Conservation (phyloP, 2,329 filamentous ascomycete species). For the Cladosporium halotolerans region DNA sequence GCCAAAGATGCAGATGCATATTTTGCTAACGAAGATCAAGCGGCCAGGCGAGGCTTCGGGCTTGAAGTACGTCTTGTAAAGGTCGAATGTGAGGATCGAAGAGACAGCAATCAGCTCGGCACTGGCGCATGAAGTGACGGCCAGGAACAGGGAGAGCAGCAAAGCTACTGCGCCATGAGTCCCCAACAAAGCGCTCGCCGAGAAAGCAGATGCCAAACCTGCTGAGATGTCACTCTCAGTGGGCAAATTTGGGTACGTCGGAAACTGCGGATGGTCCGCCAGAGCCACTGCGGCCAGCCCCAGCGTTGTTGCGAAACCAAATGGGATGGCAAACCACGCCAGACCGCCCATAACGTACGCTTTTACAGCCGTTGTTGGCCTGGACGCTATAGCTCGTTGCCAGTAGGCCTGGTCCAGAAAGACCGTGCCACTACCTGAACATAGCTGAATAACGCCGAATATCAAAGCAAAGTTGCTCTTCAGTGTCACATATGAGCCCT, state of each 20-base stretch:
- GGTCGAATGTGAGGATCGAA: slow-evolving; percentile 35
- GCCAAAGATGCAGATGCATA: slow-evolving; percentile 36
- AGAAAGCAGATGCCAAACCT: slow-evolving; percentile 21
- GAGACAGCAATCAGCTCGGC: slow-evolving; percentile 37
- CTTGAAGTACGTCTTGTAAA: slow-evolving; percentile 37
- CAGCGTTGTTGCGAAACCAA: slow-evolving; percentile 41
- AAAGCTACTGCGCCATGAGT: slow-evolving; percentile 20
- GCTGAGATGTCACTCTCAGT: slow-evolving; percentile 18
- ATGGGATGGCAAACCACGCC: slow-evolving; percentile 46
- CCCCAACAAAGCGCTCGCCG: slow-evolving; percentile 21
- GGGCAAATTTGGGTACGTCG: slow-evolving; percentile 32
- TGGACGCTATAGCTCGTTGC: slow-evolving; percentile 40
- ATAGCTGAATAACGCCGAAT: slow-evolving; percentile 39
- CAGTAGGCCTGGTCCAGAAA: slow-evolving; percentile 43
- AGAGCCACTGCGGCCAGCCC: slow-evolving; percentile 40
- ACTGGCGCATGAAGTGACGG: slow-evolving; percentile 25
- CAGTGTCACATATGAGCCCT: slow-evolving; percentile 37
- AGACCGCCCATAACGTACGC: slow-evolving; percentile 39
- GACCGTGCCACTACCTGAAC: slow-evolving; percentile 28
- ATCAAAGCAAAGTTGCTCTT: slow-evolving; percentile 30
- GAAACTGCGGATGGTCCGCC: slow-evolving; percentile 38
- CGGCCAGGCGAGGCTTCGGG: slow-evolving; percentile 31
- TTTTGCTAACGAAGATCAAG: slow-evolving; percentile 36
- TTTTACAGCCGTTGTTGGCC: slow-evolving; percentile 33
- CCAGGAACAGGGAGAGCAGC: slow-evolving; percentile 21